Base-by-base conservation (phyloP, 2,329 filamentous ascomycete genomes). In the Fusarium nurragi region DNA sequence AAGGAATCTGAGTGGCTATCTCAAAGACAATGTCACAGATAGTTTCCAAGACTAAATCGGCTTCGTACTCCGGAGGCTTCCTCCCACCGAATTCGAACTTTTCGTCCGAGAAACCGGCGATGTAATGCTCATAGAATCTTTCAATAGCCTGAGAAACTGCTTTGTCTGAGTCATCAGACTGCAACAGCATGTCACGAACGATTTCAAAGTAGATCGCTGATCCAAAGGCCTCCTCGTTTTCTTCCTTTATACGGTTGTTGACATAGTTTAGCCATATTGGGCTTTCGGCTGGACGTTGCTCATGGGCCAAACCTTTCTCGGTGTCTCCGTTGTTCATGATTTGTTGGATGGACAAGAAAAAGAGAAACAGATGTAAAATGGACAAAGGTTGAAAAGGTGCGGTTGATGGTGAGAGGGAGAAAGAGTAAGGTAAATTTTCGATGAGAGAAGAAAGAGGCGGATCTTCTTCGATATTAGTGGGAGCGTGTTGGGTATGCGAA, bases 41-140 rank as follows among this genome's bases (percentile, higher is more conserved):
- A 8, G 19, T 25, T 5, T 26, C 26, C 4, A 34, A 8, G 5
- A n/a, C 16, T 2, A 8, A 1, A 1, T 10, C 11, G 4, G 18
- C n/a, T 10, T 32, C 9, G 5, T 43, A 34, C 6, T 51, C 21
- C 7, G 14, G n/a, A 16, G 37, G 48, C 1, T 51, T n/a, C 10
- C 2, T 44, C 22, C 2, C 6, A 18, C 4, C n/a, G 13, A 21
- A 18, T 4, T 45, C n/a, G 13, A 21, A 18, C 4, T 45, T 19
- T 10, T 22, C 22, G 3, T 5, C 10, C n/a, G 23, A 16, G 14
- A 36, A 22, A 4, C 22, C 28, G 3, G 3, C 11, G 4, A 34
- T 14, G 5, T 51, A 28, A 14, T 51, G 28, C 13, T n/a, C 12
- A 6, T 28, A 36, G 1, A n/a, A 51, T 2, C 10, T 19, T 5